A percentile compares a stretch with the other conserved stretches of the same genome.
phyloP scores from a whole-genome alignment of 441 rosid genomes.

The Adansonia grandidieri region DNA sequence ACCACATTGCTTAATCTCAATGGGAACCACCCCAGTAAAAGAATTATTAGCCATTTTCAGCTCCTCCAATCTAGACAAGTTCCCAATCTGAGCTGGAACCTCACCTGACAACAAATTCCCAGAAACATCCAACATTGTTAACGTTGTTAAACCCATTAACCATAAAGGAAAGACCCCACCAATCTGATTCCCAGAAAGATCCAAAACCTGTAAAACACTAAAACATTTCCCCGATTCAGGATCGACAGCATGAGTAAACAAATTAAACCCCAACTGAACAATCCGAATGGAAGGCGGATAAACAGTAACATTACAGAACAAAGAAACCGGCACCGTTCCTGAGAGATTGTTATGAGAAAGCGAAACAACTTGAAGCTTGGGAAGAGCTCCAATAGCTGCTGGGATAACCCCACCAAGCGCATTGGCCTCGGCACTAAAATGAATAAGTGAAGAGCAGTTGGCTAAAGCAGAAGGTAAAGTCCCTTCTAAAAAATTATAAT shows the following conservation, averaged over 20 bases:
- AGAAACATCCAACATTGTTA: conserved; percentile 68
- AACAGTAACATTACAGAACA: conserved; percentile 67
- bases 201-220: conserved; percentile 62
- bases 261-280: conserved; percentile 69
- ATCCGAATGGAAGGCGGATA: conserved; percentile 56
- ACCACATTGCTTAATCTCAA: conserved; percentile 65
- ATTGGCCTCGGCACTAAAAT: conserved; percentile 75
- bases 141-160: conserved; percentile 49
- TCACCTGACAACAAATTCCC: conserved; percentile 66
- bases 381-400: conserved; percentile 71
- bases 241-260: conserved; percentile 48
- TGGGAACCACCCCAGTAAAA: conserved; percentile 60
- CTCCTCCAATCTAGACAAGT: conserved; percentile 55
- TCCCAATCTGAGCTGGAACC: conserved; percentile 67
- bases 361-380: conserved; percentile 68
- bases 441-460: conserved; percentile 83
- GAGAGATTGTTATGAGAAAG: conserved; percentile 68
- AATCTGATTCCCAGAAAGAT: conserved; percentile 63
- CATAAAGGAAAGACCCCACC: conserved; percentile 66
- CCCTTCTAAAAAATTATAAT: conserved; percentile 68
- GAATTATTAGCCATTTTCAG: conserved; percentile 74
- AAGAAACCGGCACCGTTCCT: conserved; percentile 63
- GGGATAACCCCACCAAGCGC: conserved; percentile 77
- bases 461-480: conserved; percentile 82
- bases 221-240: conserved; percentile 56